These are phyloP conservation scores for Syncephalis plumigaleata DNA, from an alignment of 371 early-diverging fungal species.

Conservation along the genomic window DNA sequence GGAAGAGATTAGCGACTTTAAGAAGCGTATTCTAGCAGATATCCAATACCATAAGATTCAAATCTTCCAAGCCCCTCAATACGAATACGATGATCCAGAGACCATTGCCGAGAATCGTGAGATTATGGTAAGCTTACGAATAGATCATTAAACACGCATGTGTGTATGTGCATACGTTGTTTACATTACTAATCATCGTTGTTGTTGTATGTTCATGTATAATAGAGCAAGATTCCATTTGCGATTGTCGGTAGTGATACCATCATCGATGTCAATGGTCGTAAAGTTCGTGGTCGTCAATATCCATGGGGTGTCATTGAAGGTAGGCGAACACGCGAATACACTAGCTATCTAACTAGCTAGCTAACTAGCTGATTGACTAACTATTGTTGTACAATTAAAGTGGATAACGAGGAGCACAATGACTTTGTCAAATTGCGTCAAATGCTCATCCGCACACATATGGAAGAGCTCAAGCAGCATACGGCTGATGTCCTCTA, in stretches of 20 bases:
- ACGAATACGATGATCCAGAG: slow-evolving; percentile 88
- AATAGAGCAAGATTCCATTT: slow-evolving; percentile 79
- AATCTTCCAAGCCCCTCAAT: slow-evolving; percentile 80
- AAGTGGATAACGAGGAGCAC: slow-evolving; percentile 79
- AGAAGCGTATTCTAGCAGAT: slow-evolving; percentile 82
- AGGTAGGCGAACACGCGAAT: slow-evolving; percentile 4
- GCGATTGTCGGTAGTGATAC: slow-evolving; percentile 93
- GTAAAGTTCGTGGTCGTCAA: slow-evolving; percentile 78
- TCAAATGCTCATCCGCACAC: slow-evolving; percentile 74
- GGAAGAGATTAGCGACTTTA: slow-evolving; percentile 84
- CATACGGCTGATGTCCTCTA: slow-evolving; percentile 70
- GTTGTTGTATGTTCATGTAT: not conserved
- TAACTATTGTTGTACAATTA: not conserved
- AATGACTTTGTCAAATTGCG: slow-evolving; percentile 91
- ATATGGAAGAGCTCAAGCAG: slow-evolving; percentile 85
- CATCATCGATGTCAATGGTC: slow-evolving; percentile 71
- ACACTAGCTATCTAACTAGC: not conserved
- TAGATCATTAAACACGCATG: not conserved
- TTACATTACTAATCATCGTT: slow-evolving; percentile 1
- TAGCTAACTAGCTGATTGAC: not conserved
- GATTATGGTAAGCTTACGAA: slow-evolving; percentile 44
- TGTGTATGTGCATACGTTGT: not conserved
- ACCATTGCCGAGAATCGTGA: slow-evolving; percentile 86
- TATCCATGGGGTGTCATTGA: slow-evolving; percentile 96
- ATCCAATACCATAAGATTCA: slow-evolving; percentile 85